Conservation (phyloP, 2,329 filamentous ascomycete genomes). For the Alternaria infectoria region DNA sequence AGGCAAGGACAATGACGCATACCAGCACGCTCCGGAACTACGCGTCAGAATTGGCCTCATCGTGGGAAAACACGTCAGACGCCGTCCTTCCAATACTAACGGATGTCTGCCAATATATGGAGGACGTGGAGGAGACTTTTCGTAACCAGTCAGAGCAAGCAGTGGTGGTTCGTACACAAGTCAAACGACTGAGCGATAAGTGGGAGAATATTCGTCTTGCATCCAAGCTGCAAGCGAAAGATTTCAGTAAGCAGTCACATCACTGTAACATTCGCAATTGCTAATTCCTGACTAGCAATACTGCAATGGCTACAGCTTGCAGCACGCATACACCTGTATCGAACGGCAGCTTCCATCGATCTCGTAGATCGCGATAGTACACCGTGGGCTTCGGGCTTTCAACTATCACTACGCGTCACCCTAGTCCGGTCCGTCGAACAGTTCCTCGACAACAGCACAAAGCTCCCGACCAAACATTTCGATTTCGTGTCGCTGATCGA, state of each 20-base stretch:
- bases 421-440: constrained; percentile 42
- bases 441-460: constrained; percentile 41
- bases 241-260: constrained; percentile 35
- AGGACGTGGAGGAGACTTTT: constrained; percentile 46
- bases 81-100: constrained; percentile 37
- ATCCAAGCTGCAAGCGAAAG: constrained; percentile 36
- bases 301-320: constrained; percentile 42
- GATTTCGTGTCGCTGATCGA: constrained; percentile 40
- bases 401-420: constrained; percentile 43
- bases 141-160: constrained; percentile 33
- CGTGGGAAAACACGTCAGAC: constrained; percentile 41
- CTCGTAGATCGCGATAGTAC: constrained; percentile 36
- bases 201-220: constrained; percentile 40
- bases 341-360: constrained; percentile 34
- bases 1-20: constrained; percentile 32
- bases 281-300: constrained; percentile 32
- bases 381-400: constrained; percentile 43
- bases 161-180: constrained; percentile 38
- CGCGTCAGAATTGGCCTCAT: constrained; percentile 39
- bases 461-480: constrained; percentile 34
- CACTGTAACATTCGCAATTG: neutral
- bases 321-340: constrained; percentile 38
- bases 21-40: constrained; percentile 38
- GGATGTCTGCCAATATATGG: constrained; percentile 43
- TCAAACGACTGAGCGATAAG: constrained; percentile 42